phyloP scores from a whole-genome alignment of 2,329 filamentous ascomycete genomes.

The Setomelanomma holmii region DNA sequence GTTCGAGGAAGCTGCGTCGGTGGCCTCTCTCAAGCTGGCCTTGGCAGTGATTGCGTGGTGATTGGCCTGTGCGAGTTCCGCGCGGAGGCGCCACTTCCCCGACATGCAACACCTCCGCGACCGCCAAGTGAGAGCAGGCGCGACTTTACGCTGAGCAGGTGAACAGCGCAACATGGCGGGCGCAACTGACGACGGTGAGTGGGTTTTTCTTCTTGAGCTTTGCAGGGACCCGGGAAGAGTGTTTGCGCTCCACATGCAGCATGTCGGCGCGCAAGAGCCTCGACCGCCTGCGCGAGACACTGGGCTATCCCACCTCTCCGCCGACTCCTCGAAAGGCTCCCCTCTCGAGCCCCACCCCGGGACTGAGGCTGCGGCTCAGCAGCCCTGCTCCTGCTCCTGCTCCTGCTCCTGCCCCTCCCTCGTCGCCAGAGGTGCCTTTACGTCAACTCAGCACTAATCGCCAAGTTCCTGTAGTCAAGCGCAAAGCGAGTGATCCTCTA shows the following conservation, averaged over 20 bases:
- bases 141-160: constrained; percentile 11
- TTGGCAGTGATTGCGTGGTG: constrained; percentile 18
- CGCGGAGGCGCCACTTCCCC: constrained; percentile 24
- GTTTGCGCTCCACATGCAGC: not conserved
- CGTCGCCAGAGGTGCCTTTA: constrained; percentile 23
- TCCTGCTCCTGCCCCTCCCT: not conserved
- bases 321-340: constrained; percentile 12
- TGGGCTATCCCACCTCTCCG: constrained; percentile 32
- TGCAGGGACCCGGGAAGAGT: not conserved
- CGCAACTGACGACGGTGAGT: constrained; percentile 48
- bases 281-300: constrained; percentile 15
- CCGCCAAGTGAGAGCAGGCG: constrained; percentile 13
- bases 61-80: constrained; percentile 25
- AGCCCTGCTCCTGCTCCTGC: not conserved
- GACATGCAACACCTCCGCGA: constrained; percentile 17
- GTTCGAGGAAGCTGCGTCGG: constrained; percentile 25
- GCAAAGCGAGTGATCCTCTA: constrained; percentile 74
- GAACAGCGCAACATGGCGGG: constrained; percentile 38
- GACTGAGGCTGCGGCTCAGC: not conserved
- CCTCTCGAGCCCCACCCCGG: not conserved
- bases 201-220: not conserved
- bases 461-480: constrained; percentile 60
- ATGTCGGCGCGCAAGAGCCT: constrained; percentile 17
- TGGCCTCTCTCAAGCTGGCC: constrained; percentile 33
- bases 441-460: constrained; percentile 21